Evolutionary conservation across 2,329 filamentous ascomycete genomes (phyloP).

Genomic region (Trichophaea hybrida): DNA sequence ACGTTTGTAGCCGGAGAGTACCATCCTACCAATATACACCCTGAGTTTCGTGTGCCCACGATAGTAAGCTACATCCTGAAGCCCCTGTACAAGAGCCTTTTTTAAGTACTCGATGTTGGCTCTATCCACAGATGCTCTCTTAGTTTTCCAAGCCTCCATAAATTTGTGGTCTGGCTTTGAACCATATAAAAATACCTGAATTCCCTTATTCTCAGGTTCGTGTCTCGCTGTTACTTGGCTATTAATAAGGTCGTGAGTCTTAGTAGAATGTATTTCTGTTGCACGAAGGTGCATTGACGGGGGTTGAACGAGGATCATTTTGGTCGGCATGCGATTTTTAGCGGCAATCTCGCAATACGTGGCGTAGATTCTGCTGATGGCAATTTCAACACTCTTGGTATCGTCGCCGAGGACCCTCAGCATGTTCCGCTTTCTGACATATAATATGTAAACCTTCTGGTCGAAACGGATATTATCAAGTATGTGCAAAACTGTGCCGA

Average conservation of each 20-base stretch:
- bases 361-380: constrained; percentile 23
- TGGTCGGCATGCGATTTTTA: constrained; percentile 20
- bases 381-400: constrained; percentile 16
- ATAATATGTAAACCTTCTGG: constrained; percentile 23
- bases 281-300: constrained; percentile 9
- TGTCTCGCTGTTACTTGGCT: constrained; percentile 21
- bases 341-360: constrained; percentile 25
- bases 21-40: constrained; percentile 25
- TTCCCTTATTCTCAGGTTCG: constrained; percentile 10
- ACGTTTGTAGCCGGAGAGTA: constrained; percentile 24
- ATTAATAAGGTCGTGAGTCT: constrained; percentile 18
- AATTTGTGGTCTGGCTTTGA: constrained; percentile 8
- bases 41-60: constrained; percentile 24
- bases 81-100: constrained; percentile 14
- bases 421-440: constrained; percentile 11
- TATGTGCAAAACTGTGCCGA: constrained; percentile 23
- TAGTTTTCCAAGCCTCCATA: constrained; percentile 16
- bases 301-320: constrained; percentile 17
- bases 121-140: constrained; percentile 8
- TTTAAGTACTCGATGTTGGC: constrained; percentile 24
- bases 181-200: constrained; percentile 16
- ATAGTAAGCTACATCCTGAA: constrained; percentile 24
- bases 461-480: constrained; percentile 25
- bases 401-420: constrained; percentile 24
- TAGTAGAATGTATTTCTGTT: constrained; percentile 11